A percentile compares a stretch with the other conserved stretches of the same genome.
These are phyloP conservation scores for Pulveroboletus frians DNA, from an alignment of 768 basidiomycete genomes.

Conservation along the genomic window DNA sequence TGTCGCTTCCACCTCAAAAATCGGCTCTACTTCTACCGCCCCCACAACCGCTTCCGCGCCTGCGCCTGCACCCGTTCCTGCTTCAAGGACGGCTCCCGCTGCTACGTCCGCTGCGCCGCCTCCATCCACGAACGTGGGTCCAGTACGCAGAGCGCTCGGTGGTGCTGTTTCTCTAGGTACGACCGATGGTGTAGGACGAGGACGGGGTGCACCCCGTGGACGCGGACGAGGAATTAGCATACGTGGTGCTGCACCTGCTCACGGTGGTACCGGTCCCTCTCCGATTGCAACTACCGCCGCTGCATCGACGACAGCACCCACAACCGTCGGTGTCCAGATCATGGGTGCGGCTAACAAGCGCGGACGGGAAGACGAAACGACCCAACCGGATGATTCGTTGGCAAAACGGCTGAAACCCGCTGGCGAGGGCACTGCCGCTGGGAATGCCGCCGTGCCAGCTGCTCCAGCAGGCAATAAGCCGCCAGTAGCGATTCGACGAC, in stretches of 20 bases:
- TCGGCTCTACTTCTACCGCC: not conserved
- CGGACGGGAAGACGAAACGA: slow-evolving; percentile 49
- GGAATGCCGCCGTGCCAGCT: not conserved
- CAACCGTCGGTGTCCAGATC: slow-evolving; percentile 47
- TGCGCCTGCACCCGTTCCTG: not conserved
- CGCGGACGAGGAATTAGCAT: slow-evolving; percentile 27
- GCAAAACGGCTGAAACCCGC: slow-evolving; percentile 65
- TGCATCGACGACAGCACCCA: slow-evolving; percentile 14
- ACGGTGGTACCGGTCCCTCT: slow-evolving; percentile 17
- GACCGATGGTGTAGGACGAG: slow-evolving; percentile 23
- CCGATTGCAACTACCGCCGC: slow-evolving; percentile 21
- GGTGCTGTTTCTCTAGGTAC: slow-evolving; percentile 26
- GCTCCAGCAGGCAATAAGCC: slow-evolving; percentile 28
- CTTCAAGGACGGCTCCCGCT: slow-evolving; percentile 13
- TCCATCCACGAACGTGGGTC: slow-evolving; percentile 24
- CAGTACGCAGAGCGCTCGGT: slow-evolving; percentile 29
- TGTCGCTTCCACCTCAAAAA: too few species aligned
- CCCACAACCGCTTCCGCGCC: slow-evolving; percentile 15
- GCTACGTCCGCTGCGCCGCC: slow-evolving; percentile 19
- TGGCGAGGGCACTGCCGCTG: not conserved
- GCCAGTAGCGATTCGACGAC: slow-evolving; percentile 32
- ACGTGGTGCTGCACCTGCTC: slow-evolving; percentile 27
- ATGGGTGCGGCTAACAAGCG: slow-evolving; percentile 64
- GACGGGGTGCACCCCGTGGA: slow-evolving; percentile 34
- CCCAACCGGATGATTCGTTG: slow-evolving; percentile 48